A percentile compares a stretch with the other conserved stretches of the same genome.
These are phyloP conservation scores for Niveomyces coronatus DNA, from an alignment of 2,329 filamentous ascomycete genomes.

Conservation along the genomic window DNA sequence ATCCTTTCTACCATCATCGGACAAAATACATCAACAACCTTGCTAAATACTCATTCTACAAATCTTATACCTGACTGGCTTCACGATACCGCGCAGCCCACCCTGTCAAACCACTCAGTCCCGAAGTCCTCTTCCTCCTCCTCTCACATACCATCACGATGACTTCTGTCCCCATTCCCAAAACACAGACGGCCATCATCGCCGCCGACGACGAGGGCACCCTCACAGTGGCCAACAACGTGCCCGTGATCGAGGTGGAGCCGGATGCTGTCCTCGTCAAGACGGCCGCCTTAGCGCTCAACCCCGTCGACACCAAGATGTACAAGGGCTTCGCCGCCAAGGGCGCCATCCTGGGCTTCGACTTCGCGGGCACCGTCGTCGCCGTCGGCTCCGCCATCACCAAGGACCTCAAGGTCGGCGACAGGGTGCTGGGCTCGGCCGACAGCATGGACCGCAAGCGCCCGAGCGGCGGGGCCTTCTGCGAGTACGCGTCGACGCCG, in stretches of 20 bases:
- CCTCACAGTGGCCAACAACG: conserved; percentile 3
- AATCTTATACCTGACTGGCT: too few relatives aligned
- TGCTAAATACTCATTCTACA: too few relatives aligned
- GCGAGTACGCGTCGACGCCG: conserved; percentile 17
- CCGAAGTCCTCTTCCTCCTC: not conserved
- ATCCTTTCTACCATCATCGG: too few relatives aligned
- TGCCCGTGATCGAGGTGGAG: conserved; percentile 7
- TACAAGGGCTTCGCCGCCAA: conserved; percentile 15
- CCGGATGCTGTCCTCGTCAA: conserved; percentile 14
- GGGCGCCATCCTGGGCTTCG: conserved; percentile 22
- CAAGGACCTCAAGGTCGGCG: conserved; percentile 13
- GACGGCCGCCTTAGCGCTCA: conserved; percentile 23
- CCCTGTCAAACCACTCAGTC: too few relatives aligned
- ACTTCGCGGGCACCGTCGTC: conserved; percentile 25
- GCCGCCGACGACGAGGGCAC: conserved; percentile 5
- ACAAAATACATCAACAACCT: too few relatives aligned
- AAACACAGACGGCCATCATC: conserved; percentile 8
- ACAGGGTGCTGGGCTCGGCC: conserved; percentile 17
- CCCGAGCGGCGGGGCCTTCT: conserved; percentile 19
- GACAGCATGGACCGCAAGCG: conserved; percentile 14
- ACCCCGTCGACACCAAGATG: conserved; percentile 27
- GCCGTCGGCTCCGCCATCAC: conserved; percentile 14
- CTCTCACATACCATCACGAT: conserved; percentile 1
- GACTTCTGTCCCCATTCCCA: conserved; percentile 7
- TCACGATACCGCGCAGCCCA: too few relatives aligned